A percentile compares a stretch with the other conserved stretches of the same genome.
phyloP scores from a whole-genome alignment of 2,329 filamentous ascomycete genomes.

The Pseudogymnoascus sp. region DNA sequence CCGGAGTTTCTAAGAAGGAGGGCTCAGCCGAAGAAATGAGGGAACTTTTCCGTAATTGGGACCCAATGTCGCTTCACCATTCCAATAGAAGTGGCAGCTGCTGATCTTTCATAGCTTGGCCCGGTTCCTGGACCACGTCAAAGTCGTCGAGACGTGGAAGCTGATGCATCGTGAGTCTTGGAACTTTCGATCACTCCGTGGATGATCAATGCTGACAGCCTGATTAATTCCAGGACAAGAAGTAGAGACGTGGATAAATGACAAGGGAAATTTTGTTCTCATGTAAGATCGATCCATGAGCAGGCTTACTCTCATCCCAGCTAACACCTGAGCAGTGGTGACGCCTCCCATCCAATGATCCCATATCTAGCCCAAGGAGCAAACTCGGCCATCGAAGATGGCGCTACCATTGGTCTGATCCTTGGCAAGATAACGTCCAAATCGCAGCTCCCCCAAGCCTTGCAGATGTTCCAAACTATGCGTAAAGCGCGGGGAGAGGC shows the following conservation, averaged over 20 bases:
- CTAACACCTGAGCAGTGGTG: constrained; percentile 35
- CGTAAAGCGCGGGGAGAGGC: constrained; percentile 42
- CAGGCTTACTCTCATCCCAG: background rate
- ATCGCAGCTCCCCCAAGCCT: constrained; percentile 37
- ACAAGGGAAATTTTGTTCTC: constrained; percentile 19
- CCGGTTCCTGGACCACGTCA: constrained; percentile 41
- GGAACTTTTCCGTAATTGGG: constrained; percentile 54
- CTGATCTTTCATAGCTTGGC: constrained; percentile 20
- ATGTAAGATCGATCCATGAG: background rate
- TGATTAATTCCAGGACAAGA: constrained; percentile 13
- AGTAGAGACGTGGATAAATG: constrained; percentile 18
- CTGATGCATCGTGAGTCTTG: constrained; percentile 40
- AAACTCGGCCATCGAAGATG: constrained; percentile 62
- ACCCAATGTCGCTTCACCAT: constrained; percentile 40
- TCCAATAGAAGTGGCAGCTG: background rate
- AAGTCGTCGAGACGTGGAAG: constrained; percentile 62
- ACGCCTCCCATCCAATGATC: constrained; percentile 58
- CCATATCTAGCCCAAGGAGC: constrained; percentile 60
- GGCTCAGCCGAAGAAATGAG: constrained; percentile 56
- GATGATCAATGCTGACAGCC: constrained; percentile 9
- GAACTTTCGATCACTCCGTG: background rate
- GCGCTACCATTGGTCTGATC: constrained; percentile 54
- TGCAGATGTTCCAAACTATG: constrained; percentile 39
- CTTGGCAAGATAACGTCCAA: constrained; percentile 43
- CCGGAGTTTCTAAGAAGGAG: constrained; percentile 41